Base-by-base conservation (phyloP, 345 rosid genomes). In the Brassica carinata region DNA sequence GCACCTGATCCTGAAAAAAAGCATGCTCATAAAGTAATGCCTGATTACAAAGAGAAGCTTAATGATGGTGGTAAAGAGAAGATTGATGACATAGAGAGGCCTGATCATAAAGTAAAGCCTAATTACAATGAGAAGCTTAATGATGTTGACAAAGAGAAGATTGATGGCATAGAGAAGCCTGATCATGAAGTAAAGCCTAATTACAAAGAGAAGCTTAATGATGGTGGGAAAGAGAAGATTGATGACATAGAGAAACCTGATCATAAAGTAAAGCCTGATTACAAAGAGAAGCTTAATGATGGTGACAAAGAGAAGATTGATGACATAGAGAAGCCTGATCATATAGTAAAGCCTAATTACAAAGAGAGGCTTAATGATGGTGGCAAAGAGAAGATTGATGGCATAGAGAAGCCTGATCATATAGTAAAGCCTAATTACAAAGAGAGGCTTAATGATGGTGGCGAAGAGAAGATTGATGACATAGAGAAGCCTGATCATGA, bases 11-110 rank as follows among this genome's bases (percentile, higher is more conserved):
- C 51, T 43, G 64, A 27, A 19, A 26, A 23, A 59, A 58, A 58
- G 55, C 19, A 5, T 8, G 58, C 38, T 36, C 64, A 53, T 14
- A 7, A 3, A 53, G 65, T 10, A 7, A 45, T 29, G 71, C 30
- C 64, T 51, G 66, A 69, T 55, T 68, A 63, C 27, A 6, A 9
- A 10, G 64, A 29, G 11, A 53, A 71, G 74, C 43, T 38, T 38
- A 38, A 38, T 38, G 43, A 8, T 38, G 43, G 43, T 38, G 43
- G 10, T 10, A 38, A 38, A 8, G 43, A 38, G 43, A 38, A 38
- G 43, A 38, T 38, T 38, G 55, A 72, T 34, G 7, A 73, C 2
- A 8, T 2, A 40, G 64, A 61, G 31, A 11, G 30, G 9, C 51
- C 31, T 30, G 64, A 48, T 5, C 63, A 51, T 14, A 2, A 0